Evolutionary conservation across 306 rosid genomes (phyloP).

Genomic region (Pyrus communis): DNA sequence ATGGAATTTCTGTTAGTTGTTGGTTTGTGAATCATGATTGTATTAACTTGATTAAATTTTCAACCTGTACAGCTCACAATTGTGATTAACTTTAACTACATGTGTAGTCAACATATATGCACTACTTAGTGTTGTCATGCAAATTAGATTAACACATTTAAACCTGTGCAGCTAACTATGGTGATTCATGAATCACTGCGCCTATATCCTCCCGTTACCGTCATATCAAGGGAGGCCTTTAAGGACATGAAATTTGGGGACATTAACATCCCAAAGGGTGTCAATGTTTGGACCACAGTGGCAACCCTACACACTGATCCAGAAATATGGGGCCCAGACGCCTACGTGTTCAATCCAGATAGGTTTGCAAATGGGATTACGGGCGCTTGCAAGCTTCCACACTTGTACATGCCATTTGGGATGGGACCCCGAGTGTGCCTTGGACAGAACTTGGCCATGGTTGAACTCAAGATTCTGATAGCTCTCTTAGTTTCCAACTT

Average conservation of each 20-base stretch:
- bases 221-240: constrained; percentile 18
- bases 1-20: too few species aligned
- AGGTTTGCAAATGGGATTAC: constrained; percentile 14
- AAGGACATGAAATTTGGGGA: constrained; percentile 16
- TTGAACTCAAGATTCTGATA: constrained; percentile 13
- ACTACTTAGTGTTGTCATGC: not conserved
- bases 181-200: constrained; percentile 22
- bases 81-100: too few species aligned
- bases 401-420: constrained; percentile 24
- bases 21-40: too few species aligned
- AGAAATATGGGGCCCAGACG: constrained; percentile 19
- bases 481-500: constrained; percentile 36
- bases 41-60: too few species aligned
- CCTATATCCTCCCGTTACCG: constrained; percentile 10
- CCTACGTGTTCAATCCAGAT: constrained; percentile 17
- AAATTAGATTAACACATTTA: not conserved
- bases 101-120: too few species aligned
- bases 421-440: constrained; percentile 15
- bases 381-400: constrained; percentile 26
- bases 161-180: constrained; percentile 17
- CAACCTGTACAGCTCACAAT: too few species aligned
- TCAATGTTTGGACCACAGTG: constrained; percentile 12
- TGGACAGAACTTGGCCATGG: constrained; percentile 17
- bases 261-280: constrained; percentile 16
- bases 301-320: constrained; percentile 5